Conservation (phyloP, 306 rosid genomes). For the Hippophae gyantsensis region DNA sequence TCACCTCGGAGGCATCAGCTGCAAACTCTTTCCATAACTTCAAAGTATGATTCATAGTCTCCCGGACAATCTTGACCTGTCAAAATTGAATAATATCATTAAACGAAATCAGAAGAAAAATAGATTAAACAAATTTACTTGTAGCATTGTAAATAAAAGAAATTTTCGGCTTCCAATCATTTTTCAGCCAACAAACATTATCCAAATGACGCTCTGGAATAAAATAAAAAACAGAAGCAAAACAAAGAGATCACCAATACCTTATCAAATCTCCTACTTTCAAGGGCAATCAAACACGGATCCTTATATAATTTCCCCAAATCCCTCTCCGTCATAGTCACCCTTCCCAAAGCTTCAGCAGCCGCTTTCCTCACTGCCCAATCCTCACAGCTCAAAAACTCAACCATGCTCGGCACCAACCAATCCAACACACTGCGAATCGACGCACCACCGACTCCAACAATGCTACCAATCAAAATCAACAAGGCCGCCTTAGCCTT, state of each 20-base stretch:
- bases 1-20: conserved; percentile 29
- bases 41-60: conserved; percentile 72
- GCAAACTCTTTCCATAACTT: conserved; percentile 67
- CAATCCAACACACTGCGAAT: conserved; percentile 57
- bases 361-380: conserved; percentile 93
- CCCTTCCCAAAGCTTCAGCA: conserved; percentile 70
- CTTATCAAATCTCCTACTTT: conserved; percentile 87
- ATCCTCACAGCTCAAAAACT: conserved; percentile 64
- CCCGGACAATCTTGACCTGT: conserved; percentile 88
- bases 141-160: conserved; percentile 1
- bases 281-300: conserved; percentile 62
- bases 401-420: conserved; percentile 69
- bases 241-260: conserved; percentile 19
- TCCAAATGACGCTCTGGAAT: background rate
- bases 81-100: conserved; percentile 6
- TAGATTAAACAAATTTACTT: background rate
- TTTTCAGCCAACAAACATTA: conserved; percentile 13
- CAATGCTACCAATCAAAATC: conserved; percentile 60
- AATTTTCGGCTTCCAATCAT: background rate
- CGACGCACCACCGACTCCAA: conserved; percentile 68
- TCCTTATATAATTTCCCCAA: conserved; percentile 49
- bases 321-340: conserved; percentile 52
- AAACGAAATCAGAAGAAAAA: background rate
- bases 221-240: background rate
- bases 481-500: conserved; percentile 72